Conservation (phyloP, 257 asterid species). For the Nicotiana paniculata region DNA sequence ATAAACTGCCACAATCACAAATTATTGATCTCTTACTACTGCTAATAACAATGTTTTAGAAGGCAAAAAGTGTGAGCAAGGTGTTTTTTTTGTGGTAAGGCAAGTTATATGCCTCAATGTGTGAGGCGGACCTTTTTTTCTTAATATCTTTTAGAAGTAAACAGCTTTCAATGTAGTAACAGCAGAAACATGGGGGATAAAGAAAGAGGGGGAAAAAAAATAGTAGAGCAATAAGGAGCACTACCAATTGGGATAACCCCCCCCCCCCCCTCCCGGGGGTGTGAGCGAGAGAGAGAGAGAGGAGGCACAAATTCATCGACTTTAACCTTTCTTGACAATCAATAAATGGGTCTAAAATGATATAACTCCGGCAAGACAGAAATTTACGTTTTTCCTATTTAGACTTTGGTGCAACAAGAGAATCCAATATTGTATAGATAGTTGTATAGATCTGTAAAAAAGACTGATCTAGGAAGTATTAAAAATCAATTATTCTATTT, state of each 20-base stretch:
- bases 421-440: neutral
- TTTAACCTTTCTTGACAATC: neutral
- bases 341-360: neutral
- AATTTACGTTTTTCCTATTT: neutral
- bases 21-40: neutral
- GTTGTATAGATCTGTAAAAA: neutral
- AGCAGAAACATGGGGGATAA: neutral
- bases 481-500: neutral
- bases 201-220: neutral
- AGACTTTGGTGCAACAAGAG: neutral
- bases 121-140: neutral
- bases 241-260: neutral
- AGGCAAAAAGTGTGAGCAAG: neutral
- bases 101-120: neutral
- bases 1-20: neutral
- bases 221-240: neutral
- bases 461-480: neutral
- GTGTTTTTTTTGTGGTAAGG: neutral
- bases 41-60: neutral
- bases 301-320: neutral
- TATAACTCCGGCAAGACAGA: neutral
- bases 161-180: neutral
- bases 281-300: neutral
- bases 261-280: too few relatives aligned
- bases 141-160: neutral